Percentiles rank a stretch among this genome's conserved stretches.
These are phyloP conservation scores for Trichoderma polysporum DNA, from an alignment of 2,329 filamentous ascomycete species.

Conservation along the genomic window DNA sequence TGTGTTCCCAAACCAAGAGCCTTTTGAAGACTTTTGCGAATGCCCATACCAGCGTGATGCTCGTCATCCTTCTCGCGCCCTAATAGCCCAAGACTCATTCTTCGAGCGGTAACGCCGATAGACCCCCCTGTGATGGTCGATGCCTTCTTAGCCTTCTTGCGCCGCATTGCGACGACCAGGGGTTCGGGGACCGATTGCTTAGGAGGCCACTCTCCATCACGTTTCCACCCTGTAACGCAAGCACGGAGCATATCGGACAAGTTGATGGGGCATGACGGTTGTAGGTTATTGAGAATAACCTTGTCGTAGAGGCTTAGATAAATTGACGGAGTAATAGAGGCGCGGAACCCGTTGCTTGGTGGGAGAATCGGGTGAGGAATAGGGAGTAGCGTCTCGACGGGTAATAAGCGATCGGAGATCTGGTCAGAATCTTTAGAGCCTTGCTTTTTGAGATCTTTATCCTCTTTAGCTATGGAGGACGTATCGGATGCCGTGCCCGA, in stretches of 20 bases:
- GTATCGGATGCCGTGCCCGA: constrained; percentile 43
- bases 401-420: constrained; percentile 30
- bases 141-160: constrained; percentile 40
- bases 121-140: constrained; percentile 28
- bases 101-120: constrained; percentile 36
- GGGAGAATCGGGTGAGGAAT: constrained; percentile 72
- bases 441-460: constrained; percentile 35
- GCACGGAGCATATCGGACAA: constrained; percentile 75
- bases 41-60: constrained; percentile 38
- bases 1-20: constrained; percentile 43
- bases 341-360: constrained; percentile 70
- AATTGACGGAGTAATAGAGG: constrained; percentile 68
- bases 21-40: constrained; percentile 48
- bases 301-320: constrained; percentile 89
- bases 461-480: constrained; percentile 43
- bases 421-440: constrained; percentile 36
- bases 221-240: constrained; percentile 88
- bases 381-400: constrained; percentile 66
- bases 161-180: constrained; percentile 36
- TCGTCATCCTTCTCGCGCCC: constrained; percentile 42
- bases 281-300: constrained; percentile 74
- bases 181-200: constrained; percentile 45
- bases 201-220: constrained; percentile 87
- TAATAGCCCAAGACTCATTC: constrained; percentile 50
- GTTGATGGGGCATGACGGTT: constrained; percentile 86